Percentiles rank a stretch among this genome's conserved stretches.
Conservation (phyloP, 805 yeast species). For the Yarrowia sp. region DNA sequence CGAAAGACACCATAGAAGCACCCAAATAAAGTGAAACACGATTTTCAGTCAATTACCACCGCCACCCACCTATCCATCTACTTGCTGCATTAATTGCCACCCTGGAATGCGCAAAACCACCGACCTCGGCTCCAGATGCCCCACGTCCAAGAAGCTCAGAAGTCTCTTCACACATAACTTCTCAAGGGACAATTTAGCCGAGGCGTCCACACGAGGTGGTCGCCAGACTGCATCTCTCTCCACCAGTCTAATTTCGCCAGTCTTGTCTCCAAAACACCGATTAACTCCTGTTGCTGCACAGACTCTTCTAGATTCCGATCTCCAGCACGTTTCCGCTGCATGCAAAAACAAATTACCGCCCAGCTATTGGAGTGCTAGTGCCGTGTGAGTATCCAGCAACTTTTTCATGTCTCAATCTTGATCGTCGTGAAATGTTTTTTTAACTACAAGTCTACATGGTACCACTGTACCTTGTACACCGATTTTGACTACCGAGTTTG, state of each 20-base stretch:
- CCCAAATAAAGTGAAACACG: too few relatives aligned
- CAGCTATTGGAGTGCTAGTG: background rate
- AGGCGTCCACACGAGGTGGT: background rate
- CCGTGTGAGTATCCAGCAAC: background rate
- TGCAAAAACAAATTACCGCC: background rate
- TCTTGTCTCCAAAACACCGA: background rate
- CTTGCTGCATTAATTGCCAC: background rate
- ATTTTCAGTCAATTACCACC: too few relatives aligned
- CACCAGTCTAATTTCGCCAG: too few relatives aligned
- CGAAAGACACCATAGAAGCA: too few relatives aligned
- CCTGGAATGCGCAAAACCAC: constrained; percentile 1
- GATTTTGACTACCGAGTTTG: too few relatives aligned
- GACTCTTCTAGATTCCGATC: background rate
- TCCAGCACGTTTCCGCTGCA: background rate
- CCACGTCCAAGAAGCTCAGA: constrained; percentile 13
- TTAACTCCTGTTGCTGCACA: background rate
- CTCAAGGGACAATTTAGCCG: background rate
- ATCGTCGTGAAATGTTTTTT: too few relatives aligned
- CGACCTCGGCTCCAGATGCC: constrained; percentile 27
- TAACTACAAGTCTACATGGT: background rate
- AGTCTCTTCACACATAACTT: constrained; percentile 11
- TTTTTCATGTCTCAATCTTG: constrained; percentile 4
- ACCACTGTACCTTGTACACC: too few relatives aligned
- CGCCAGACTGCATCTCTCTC: too few relatives aligned
- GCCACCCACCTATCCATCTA: too few relatives aligned